phyloP scores from a whole-genome alignment of 306 rosid species.

The Arachis hypogaea region DNA sequence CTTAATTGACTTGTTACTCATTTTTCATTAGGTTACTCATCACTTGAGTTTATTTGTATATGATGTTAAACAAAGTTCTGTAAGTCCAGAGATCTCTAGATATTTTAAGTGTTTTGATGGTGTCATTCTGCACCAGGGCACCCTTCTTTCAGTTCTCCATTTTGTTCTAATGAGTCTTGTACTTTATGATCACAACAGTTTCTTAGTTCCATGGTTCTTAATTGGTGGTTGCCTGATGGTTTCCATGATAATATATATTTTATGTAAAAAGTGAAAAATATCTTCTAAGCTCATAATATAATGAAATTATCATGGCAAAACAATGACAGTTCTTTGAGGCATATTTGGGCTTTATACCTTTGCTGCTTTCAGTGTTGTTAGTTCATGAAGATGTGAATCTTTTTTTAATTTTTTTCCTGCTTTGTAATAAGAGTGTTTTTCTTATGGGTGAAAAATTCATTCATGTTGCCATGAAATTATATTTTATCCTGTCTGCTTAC shows the following conservation, averaged over 20 bases:
- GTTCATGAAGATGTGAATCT: conserved; percentile 10
- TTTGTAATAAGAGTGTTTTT: not conserved
- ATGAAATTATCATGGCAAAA: conserved; percentile 5
- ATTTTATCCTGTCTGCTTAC: conserved; percentile 38
- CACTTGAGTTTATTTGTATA: conserved; percentile 9
- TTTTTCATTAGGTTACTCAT: not conserved
- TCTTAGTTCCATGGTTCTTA: conserved; percentile 11
- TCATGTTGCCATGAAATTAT: conserved; percentile 28
- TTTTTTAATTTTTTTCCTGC: not conserved
- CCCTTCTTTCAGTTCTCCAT: not conserved
- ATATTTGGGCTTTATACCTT: conserved; percentile 14
- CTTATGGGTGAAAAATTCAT: not conserved
- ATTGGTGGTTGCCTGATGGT: conserved; percentile 25
- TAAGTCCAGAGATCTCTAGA: not conserved
- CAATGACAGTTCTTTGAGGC: conserved; percentile 23
- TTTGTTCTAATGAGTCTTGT: not conserved
- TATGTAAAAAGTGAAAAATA: not conserved
- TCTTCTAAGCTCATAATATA: conserved; percentile 1
- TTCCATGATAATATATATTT: conserved; percentile 23
- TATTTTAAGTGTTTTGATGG: conserved; percentile 6
- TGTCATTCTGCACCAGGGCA: not conserved
- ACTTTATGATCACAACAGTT: no score
- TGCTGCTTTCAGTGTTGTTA: conserved; percentile 20
- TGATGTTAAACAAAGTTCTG: not conserved
- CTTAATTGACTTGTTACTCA: not conserved